Conservation (phyloP, 257 asterid species). For the Salvia miltiorrhiza region DNA sequence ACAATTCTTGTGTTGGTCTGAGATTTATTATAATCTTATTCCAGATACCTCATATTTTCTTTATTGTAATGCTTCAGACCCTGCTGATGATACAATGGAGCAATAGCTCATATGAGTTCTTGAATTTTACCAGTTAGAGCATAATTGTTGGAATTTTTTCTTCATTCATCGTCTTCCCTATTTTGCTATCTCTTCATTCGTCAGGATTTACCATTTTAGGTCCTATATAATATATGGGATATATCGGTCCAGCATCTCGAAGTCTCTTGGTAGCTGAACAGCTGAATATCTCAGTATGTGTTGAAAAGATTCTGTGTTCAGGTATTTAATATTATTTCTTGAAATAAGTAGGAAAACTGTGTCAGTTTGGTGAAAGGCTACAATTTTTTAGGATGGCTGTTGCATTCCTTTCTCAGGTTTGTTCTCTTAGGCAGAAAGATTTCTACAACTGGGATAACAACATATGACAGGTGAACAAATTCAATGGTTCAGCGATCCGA, state of each 20-base stretch:
- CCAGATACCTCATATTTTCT: neutral
- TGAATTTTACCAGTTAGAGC: neutral
- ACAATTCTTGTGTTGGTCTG: neutral
- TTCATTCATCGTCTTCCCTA: neutral
- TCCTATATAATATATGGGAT: neutral
- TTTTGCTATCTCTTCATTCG: neutral
- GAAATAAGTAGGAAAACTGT: too few species aligned
- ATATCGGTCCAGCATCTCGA: neutral
- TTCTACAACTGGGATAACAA: too few species aligned
- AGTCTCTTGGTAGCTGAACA: too few species aligned
- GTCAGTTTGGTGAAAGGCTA: too few species aligned
- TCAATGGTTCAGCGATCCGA: too few species aligned
- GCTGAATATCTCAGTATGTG: neutral
- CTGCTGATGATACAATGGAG: neutral
- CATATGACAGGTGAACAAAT: too few species aligned
- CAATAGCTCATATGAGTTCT: neutral
- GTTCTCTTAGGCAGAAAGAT: too few species aligned
- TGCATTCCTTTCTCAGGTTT: too few species aligned
- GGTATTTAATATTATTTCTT: neutral
- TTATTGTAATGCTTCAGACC: neutral
- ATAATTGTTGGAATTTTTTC: neutral
- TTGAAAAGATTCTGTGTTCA: neutral
- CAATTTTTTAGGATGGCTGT: too few species aligned
- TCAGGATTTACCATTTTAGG: neutral
- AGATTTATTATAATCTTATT: too few species aligned